Base-by-base conservation (phyloP, 2,329 filamentous ascomycete species). In the Epichloe amarillans region DNA sequence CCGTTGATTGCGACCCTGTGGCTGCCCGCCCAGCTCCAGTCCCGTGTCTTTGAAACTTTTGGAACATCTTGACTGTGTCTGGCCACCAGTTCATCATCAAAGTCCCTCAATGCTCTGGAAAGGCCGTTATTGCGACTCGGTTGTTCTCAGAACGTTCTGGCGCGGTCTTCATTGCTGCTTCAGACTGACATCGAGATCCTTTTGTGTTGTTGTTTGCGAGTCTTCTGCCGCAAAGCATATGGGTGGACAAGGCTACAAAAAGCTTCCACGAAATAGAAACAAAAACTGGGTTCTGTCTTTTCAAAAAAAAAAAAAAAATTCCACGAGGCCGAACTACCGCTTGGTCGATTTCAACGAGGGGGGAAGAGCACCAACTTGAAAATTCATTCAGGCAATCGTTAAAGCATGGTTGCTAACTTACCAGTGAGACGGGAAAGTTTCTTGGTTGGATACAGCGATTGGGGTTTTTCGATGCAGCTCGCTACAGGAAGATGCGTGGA, bases 391-490 rank as follows among this genome's bases (percentile, higher is more conserved):
- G 8, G 8, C 17, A 46, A 37, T 30, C 7, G 7, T 38, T 43
- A 19, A 15, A 19, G 39, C 52, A 52, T 52, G 45, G 17, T 26
- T 14, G 47, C 36, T 47, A 47, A 63, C 61, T 62, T 62, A 63
- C 61, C 61, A 58, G 54, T 48, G 46, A 53, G 41, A 46, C 46
- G 47, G 12, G 46, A 46, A 51, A 51, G 47, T 54, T 54, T 52
- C 56, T 55, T 53, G 52, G 41, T 47, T 54, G 51, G 50, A 56
- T 53, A 58, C 52, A 53, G 43, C 50, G 50, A 54, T 56, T 49
- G 17, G 12, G 14, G 53, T 54, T 58, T 55, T 57, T 61, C 54
- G 56, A 58, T 56, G 53, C 54, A 54, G 58, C 59, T 63, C 56
- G 56, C 58, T 62, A 54, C 58, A 60, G 54, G 56, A 49, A 54